A percentile compares a stretch with the other conserved stretches of the same genome.
These are phyloP conservation scores for Trichomonas tenax DNA, from an alignment of 208 protist species.

Conservation along the genomic window DNA sequence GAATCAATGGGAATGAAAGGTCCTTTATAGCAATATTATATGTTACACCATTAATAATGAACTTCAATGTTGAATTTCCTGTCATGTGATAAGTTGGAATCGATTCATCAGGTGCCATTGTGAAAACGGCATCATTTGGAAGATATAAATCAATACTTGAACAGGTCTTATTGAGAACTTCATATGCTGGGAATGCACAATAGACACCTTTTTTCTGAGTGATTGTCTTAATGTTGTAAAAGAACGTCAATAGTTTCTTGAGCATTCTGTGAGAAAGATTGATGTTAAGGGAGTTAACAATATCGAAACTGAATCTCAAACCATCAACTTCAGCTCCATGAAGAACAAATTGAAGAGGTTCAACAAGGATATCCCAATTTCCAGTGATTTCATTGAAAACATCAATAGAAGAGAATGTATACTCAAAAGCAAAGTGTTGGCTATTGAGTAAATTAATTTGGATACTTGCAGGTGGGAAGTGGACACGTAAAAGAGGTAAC, in stretches of 20 bases:
- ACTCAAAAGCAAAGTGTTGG: not conserved
- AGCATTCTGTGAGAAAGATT: not conserved
- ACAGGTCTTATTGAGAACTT: not conserved
- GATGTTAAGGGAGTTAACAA: not conserved
- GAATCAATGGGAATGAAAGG: not conserved
- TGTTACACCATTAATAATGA: not conserved
- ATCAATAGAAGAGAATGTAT: not conserved
- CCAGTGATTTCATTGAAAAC: not conserved
- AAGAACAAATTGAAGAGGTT: not conserved
- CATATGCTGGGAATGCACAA: not conserved
- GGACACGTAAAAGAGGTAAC: not conserved
- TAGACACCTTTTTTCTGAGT: not conserved
- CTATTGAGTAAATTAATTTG: not conserved
- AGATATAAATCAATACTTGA: not conserved
- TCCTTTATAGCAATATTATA: not conserved
- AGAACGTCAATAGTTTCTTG: not conserved
- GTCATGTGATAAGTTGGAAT: not conserved
- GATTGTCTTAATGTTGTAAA: not conserved
- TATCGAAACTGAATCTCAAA: not conserved
- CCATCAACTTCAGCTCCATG: not conserved
- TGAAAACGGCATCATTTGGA: not conserved
- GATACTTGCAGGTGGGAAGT: not conserved
- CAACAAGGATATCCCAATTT: not conserved
- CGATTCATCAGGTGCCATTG: not conserved
- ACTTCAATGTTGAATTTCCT: not conserved